Conservation (phyloP, 345 rosid species). For the Syzygium grande region DNA sequence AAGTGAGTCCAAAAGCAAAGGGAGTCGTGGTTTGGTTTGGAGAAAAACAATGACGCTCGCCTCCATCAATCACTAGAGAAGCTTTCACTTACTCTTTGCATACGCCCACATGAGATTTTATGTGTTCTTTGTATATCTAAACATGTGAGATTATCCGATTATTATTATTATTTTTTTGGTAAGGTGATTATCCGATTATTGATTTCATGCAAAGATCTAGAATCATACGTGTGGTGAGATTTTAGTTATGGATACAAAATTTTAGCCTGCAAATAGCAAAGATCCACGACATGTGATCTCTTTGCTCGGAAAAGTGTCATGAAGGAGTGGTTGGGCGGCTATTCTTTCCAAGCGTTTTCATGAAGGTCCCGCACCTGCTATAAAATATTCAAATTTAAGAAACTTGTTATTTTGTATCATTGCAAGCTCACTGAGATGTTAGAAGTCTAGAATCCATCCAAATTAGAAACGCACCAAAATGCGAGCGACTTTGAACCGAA, state of each 20-base stretch:
- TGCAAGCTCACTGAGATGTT: neutral
- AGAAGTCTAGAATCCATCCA: neutral
- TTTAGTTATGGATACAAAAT: neutral
- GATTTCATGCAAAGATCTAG: neutral
- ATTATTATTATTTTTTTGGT: too few species aligned
- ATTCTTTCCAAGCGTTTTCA: neutral
- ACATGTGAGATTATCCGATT: neutral
- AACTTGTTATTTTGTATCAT: too few species aligned
- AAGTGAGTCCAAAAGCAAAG: neutral
- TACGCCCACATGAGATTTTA: neutral
- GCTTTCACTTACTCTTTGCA: neutral
- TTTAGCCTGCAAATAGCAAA: neutral
- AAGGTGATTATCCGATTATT: neutral
- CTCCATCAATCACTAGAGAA: neutral
- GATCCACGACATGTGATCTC: neutral
- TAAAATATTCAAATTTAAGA: neutral
- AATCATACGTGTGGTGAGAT: neutral
- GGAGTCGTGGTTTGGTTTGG: neutral
- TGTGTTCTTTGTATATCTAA: neutral
- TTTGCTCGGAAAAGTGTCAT: neutral
- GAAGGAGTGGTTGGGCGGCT: neutral
- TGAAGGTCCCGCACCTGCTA: neutral
- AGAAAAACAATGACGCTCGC: neutral
- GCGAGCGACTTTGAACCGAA: neutral
- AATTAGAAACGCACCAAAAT: neutral